Percentiles rank a stretch among this genome's conserved stretches.
phyloP scores from a whole-genome alignment of 2,329 filamentous ascomycete genomes.

The Cladosporium sp. region DNA sequence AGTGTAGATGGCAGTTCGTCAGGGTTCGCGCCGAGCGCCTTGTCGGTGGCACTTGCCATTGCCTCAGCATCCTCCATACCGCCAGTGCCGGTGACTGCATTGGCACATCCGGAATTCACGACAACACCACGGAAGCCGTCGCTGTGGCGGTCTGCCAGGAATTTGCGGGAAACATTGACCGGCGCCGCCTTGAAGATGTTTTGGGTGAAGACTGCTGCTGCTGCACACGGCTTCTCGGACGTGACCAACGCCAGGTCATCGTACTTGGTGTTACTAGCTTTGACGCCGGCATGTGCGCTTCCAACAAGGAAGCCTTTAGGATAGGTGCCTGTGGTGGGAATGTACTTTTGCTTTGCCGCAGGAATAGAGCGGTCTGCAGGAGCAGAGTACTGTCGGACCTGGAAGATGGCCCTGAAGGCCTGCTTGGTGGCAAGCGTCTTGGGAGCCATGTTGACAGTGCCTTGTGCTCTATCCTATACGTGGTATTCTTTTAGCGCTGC shows the following conservation, averaged over 20 bases:
- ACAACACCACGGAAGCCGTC: slow-evolving; percentile 76
- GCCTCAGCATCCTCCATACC: slow-evolving; percentile 82
- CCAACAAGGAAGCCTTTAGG: slow-evolving; percentile 86
- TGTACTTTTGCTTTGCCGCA: slow-evolving; percentile 82
- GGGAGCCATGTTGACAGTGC: slow-evolving; percentile 23
- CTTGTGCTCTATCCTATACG: not conserved
- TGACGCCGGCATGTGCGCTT: slow-evolving; percentile 88
- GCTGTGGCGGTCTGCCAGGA: slow-evolving; percentile 62
- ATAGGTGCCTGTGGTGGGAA: slow-evolving; percentile 81
- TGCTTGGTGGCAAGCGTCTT: slow-evolving; percentile 25
- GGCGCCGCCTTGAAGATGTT: slow-evolving; percentile 98
- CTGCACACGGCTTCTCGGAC: slow-evolving; percentile 82
- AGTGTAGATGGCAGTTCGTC: slow-evolving; percentile 64
- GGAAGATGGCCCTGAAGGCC: slow-evolving; percentile 31
- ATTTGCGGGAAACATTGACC: slow-evolving; percentile 76
- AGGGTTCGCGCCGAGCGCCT: slow-evolving; percentile 33
- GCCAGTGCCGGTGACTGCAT: slow-evolving; percentile 90
- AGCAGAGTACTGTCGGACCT: slow-evolving; percentile 59
- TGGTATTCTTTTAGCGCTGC: not conserved
- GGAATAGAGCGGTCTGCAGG: slow-evolving; percentile 64
- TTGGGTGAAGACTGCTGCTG: slow-evolving; percentile 92
- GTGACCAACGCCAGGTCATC: slow-evolving; percentile 87
- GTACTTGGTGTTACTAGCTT: slow-evolving; percentile 85
- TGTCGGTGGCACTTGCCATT: slow-evolving; percentile 79
- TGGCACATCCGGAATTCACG: slow-evolving; percentile 94